Evolutionary conservation across 2,329 filamentous ascomycete species (phyloP).

Genomic region (Lachnellula hyalina): DNA sequence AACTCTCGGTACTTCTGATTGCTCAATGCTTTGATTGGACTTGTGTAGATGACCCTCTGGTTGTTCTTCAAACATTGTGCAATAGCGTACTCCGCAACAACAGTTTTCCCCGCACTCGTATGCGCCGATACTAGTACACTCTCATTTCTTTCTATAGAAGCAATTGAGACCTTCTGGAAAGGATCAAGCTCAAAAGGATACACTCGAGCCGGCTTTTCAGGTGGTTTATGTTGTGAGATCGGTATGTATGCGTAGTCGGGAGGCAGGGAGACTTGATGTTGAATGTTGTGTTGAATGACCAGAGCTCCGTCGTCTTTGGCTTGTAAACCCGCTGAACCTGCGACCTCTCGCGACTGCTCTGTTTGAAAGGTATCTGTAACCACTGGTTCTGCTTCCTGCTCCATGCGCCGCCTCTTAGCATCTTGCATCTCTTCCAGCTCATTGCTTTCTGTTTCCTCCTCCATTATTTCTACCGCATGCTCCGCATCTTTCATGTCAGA

Average conservation of each 20-base stretch:
- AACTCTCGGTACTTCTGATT: slow-evolving; percentile 99
- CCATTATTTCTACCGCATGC: slow-evolving; percentile 15
- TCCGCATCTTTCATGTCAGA: slow-evolving; percentile 51
- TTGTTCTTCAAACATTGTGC: slow-evolving; percentile 96
- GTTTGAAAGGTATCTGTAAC: slow-evolving; percentile 94
- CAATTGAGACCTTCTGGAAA: slow-evolving; percentile 91
- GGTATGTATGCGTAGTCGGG: slow-evolving; percentile 92
- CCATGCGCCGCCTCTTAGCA: slow-evolving; percentile 59
- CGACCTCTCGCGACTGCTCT: slow-evolving; percentile 86
- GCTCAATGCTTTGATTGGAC: slow-evolving; percentile 96
- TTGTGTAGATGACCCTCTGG: slow-evolving; percentile 97
- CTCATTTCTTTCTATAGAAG: slow-evolving; percentile 92
- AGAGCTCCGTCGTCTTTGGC: slow-evolving; percentile 48
- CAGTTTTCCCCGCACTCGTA: slow-evolving; percentile 96
- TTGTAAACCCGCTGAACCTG: slow-evolving; percentile 43
- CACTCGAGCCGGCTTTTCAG: slow-evolving; percentile 73
- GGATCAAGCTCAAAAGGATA: slow-evolving; percentile 93
- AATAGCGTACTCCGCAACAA: slow-evolving; percentile 96
- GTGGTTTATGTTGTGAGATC: slow-evolving; percentile 91
- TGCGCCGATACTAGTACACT: slow-evolving; percentile 96
- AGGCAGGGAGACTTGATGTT: slow-evolving; percentile 93
- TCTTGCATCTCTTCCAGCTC: slow-evolving; percentile 44
- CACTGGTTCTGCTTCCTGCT: slow-evolving; percentile 66
- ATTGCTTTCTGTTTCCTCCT: slow-evolving; percentile 37
- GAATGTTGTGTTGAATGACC: slow-evolving; percentile 91